A percentile compares a stretch with the other conserved stretches of the same genome.
Conservation (phyloP, 1,284 basidiomycete species). For the Retiboletus flavoniger region DNA sequence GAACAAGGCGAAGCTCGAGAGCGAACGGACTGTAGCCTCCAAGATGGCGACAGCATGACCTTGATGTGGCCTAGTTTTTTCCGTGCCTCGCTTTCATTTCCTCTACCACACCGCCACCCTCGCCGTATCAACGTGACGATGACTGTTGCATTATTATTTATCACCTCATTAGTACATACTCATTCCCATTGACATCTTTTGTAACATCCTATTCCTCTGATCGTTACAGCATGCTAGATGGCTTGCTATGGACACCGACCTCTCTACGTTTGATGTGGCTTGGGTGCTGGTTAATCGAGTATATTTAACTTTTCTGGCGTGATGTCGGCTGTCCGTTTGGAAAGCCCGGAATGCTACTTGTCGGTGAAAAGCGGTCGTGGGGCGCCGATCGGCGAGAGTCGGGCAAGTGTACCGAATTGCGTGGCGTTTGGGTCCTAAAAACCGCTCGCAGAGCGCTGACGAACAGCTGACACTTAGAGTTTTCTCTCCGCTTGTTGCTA, state of each 20-base stretch:
- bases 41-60: constrained; percentile 78
- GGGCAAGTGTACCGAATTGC: not conserved
- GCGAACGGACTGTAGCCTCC: constrained; percentile 78
- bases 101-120: constrained; percentile 5
- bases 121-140: constrained; percentile 26
- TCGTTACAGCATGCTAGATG: constrained; percentile 21
- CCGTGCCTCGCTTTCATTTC: not conserved
- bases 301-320: constrained; percentile 3
- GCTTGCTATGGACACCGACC: constrained; percentile 18
- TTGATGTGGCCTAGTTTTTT: constrained; percentile 12
- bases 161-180: constrained; percentile 23
- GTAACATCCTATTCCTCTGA: constrained; percentile 10
- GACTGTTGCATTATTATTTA: constrained; percentile 33
- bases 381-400: not conserved
- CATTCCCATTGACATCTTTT: constrained; percentile 10
- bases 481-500: not conserved
- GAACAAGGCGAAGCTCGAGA: constrained; percentile 83
- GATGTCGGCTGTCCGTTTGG: not conserved
- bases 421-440: not conserved
- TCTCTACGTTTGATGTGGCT: constrained; percentile 8
- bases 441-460: not conserved
- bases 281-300: constrained; percentile 23
- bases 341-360: not conserved
- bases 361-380: not conserved
- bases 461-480: not conserved